Percentiles rank a stretch among this genome's conserved stretches.
Conservation (phyloP, 306 rosid species). For the Glycine soja region DNA sequence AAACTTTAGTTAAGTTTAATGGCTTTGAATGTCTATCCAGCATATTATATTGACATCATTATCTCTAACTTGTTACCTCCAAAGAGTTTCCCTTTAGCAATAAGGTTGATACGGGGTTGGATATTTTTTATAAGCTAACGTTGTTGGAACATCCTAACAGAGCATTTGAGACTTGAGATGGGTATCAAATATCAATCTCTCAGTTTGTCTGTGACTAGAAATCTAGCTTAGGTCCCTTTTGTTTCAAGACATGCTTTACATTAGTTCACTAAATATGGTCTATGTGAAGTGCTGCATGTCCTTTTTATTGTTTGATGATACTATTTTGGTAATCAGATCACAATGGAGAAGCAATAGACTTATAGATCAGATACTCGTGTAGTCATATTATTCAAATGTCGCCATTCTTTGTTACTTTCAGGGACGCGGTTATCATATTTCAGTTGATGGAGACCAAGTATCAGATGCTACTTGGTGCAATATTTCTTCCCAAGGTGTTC, state of each 20-base stretch:
- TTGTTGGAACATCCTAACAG: too few species aligned
- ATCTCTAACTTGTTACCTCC: background rate
- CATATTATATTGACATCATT: background rate
- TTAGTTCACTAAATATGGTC: too few species aligned
- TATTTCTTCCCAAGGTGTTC: conserved; percentile 7
- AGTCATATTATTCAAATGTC: background rate
- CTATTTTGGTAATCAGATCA: background rate
- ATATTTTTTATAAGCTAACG: too few species aligned
- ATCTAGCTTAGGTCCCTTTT: too few species aligned
- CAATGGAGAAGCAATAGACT: background rate
- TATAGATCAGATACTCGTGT: background rate
- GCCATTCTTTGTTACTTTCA: background rate
- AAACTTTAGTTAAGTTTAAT: background rate
- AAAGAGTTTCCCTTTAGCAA: background rate
- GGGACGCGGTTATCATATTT: conserved; percentile 16
- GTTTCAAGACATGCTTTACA: too few species aligned
- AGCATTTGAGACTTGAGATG: too few species aligned
- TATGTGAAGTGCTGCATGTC: background rate
- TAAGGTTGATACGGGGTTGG: too few species aligned
- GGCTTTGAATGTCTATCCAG: background rate
- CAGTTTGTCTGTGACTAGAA: too few species aligned
- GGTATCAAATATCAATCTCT: too few species aligned
- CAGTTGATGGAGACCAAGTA: conserved; percentile 4
- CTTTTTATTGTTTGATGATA: conserved; percentile 6
- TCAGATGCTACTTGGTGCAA: conserved; percentile 16